Conservation (phyloP, 1,284 basidiomycete species). For the Abortiporus biennis region DNA sequence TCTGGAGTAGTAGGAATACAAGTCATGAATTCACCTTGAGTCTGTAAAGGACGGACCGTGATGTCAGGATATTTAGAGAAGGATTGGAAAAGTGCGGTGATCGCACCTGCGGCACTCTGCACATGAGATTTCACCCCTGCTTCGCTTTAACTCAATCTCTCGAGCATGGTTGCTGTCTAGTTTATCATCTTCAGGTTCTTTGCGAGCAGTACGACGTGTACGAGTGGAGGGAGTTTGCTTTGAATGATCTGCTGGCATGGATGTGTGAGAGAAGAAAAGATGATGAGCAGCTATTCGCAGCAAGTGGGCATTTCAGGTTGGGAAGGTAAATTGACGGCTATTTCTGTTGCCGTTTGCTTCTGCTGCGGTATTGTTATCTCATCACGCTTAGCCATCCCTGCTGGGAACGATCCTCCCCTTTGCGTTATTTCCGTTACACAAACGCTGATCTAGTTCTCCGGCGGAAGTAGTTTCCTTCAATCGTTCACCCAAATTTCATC, state of each 20-base stretch:
- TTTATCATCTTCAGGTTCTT: conserved; percentile 23
- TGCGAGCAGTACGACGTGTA: conserved; percentile 19
- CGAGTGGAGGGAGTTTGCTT: conserved; percentile 20
- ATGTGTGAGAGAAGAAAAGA: conserved; percentile 15
- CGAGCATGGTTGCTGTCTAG: conserved; percentile 26
- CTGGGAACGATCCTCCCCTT: not conserved
- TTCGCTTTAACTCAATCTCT: conserved; percentile 58
- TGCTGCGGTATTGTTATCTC: conserved; percentile 6
- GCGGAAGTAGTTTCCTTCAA: no score
- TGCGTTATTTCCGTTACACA: no score
- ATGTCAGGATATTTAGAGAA: conserved; percentile 11
- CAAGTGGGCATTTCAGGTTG: conserved; percentile 11
- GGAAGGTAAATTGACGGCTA: conserved; percentile 7
- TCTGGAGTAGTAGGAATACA: conserved; percentile 9
- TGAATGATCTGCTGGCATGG: conserved; percentile 28
- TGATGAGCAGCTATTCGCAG: conserved; percentile 11
- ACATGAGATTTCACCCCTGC: conserved; percentile 63
- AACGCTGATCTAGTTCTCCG: no score
- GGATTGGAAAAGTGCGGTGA: conserved; percentile 20
- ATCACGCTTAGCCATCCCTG: not conserved
- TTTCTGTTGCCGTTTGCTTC: conserved; percentile 1
- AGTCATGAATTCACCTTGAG: conserved; percentile 16
- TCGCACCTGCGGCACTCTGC: conserved; percentile 67
- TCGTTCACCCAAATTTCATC: no score
- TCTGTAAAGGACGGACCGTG: conserved; percentile 11